Percentiles rank a stretch among this genome's conserved stretches.
Evolutionary conservation across 495 filamentous ascomycete species (phyloP).

Genomic region (Penicillium cataractarum): DNA sequence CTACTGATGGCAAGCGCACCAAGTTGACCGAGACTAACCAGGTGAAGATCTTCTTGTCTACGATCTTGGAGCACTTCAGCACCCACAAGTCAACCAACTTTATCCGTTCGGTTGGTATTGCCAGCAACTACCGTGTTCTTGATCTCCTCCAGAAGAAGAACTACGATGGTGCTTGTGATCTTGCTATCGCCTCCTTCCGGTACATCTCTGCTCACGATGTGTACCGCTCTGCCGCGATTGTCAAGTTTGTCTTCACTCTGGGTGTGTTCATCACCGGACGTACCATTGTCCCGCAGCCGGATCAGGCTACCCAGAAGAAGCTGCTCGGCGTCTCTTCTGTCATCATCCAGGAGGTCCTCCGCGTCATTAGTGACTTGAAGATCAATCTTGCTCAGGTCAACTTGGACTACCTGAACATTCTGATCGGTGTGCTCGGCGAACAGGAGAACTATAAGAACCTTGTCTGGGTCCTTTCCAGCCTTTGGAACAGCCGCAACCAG

Average conservation of each 20-base stretch:
- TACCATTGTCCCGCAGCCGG: slow-evolving; percentile 20
- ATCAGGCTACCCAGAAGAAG: slow-evolving; percentile 26
- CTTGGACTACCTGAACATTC: slow-evolving; percentile 36
- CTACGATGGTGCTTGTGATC: slow-evolving; percentile 33
- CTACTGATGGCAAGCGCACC: slow-evolving; percentile 36
- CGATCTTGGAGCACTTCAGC: slow-evolving; percentile 37
- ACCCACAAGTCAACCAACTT: slow-evolving; percentile 38
- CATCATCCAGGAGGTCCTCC: slow-evolving; percentile 32
- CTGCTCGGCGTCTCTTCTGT: slow-evolving; percentile 22
- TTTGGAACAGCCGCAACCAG: slow-evolving; percentile 41
- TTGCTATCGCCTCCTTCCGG: slow-evolving; percentile 37
- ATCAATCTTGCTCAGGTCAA: slow-evolving; percentile 35
- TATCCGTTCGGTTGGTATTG: slow-evolving; percentile 43
- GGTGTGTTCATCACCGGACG: slow-evolving; percentile 33
- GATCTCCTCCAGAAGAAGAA: slow-evolving; percentile 31
- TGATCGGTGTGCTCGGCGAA: slow-evolving; percentile 41
- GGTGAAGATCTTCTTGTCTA: slow-evolving; percentile 33
- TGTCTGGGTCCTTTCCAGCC: slow-evolving; percentile 37
- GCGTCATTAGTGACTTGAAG: slow-evolving; percentile 30
- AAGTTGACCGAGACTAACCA: slow-evolving; percentile 29
- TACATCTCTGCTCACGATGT: slow-evolving; percentile 35
- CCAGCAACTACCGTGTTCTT: slow-evolving; percentile 34
- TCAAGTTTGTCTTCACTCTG: slow-evolving; percentile 38
- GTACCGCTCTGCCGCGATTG: slow-evolving; percentile 28
- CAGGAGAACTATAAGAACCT: slow-evolving; percentile 43